These are phyloP conservation scores for Mrakia frigida DNA, from an alignment of 768 basidiomycete genomes.

Conservation along the genomic window DNA sequence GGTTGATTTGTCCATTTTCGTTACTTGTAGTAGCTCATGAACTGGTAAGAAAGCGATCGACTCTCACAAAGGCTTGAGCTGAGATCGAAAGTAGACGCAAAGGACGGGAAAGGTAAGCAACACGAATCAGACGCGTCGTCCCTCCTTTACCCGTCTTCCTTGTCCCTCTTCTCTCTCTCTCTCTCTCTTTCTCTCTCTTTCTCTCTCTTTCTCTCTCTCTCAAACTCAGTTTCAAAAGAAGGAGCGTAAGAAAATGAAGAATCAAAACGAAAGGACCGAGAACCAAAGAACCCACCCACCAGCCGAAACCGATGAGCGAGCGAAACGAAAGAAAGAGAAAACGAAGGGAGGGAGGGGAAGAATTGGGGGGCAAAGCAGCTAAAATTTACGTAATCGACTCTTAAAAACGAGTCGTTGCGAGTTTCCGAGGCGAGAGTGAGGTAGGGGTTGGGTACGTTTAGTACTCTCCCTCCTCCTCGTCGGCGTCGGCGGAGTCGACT, in stretches of 20 bases:
- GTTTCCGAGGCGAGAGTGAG: background rate
- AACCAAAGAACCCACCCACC: background rate
- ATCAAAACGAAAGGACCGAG: background rate
- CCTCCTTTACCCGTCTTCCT: constrained; percentile 8
- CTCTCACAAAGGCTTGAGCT: too few relatives aligned
- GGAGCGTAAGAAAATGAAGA: background rate
- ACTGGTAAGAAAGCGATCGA: too few relatives aligned
- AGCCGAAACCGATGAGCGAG: background rate
- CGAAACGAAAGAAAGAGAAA: background rate
- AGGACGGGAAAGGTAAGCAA: too few relatives aligned
- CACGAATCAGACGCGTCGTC: background rate
- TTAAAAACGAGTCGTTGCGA: too few relatives aligned
- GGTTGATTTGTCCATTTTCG: too few relatives aligned
- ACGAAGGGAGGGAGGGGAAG: too few relatives aligned
- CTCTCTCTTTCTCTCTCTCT: background rate
- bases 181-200: background rate
- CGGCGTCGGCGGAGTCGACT: constrained; percentile 45
- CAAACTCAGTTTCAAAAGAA: background rate
- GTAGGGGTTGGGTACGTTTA: constrained; percentile 25
- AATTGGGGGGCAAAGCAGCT: too few relatives aligned
- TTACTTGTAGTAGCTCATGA: too few relatives aligned
- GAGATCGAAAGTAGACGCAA: too few relatives aligned
- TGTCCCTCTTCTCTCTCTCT: background rate
- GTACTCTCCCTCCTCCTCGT: constrained; percentile 46
- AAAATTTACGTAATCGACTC: too few relatives aligned